phyloP scores from a whole-genome alignment of 208 protist genomes.

The Spongospora subterranea region DNA sequence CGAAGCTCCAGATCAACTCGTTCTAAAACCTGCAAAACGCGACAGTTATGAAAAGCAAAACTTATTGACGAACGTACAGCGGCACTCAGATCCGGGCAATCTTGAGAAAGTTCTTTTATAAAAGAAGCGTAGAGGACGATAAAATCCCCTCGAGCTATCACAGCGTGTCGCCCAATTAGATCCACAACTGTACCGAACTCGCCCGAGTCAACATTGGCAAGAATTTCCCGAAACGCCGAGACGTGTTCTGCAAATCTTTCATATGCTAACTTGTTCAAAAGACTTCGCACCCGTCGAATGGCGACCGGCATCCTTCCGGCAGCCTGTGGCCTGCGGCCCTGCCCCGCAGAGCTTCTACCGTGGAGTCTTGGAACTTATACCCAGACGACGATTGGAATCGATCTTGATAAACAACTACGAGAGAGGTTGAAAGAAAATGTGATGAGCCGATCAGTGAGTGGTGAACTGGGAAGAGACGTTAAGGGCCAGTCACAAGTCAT shows the following conservation, averaged over 20 bases:
- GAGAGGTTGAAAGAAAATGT: too few relatives aligned
- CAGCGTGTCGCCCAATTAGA: constrained; percentile 16
- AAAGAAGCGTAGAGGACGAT: not conserved
- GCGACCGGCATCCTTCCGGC: too few relatives aligned
- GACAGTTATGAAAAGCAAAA: not conserved
- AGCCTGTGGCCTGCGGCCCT: too few relatives aligned
- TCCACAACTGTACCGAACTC: not conserved
- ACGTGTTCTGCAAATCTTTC: not conserved
- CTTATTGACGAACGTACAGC: not conserved
- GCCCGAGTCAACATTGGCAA: not conserved
- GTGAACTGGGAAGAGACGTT: too few relatives aligned
- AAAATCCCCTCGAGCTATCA: not conserved
- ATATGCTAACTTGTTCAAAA: constrained; percentile 8
- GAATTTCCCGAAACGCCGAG: not conserved
- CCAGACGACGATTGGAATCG: too few relatives aligned
- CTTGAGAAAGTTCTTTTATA: not conserved
- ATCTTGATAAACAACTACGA: too few relatives aligned
- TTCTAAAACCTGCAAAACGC: not conserved
- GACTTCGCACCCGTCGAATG: not conserved
- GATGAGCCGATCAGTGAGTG: too few relatives aligned
- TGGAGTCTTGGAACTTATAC: too few relatives aligned
- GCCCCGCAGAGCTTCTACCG: too few relatives aligned
- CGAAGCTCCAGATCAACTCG: not conserved
- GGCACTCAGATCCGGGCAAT: not conserved
- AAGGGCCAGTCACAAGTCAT: too few relatives aligned